Percentiles rank a stretch among this genome's conserved stretches.
Conservation (phyloP, 306 rosid species). For the Fragaria ananassa region DNA sequence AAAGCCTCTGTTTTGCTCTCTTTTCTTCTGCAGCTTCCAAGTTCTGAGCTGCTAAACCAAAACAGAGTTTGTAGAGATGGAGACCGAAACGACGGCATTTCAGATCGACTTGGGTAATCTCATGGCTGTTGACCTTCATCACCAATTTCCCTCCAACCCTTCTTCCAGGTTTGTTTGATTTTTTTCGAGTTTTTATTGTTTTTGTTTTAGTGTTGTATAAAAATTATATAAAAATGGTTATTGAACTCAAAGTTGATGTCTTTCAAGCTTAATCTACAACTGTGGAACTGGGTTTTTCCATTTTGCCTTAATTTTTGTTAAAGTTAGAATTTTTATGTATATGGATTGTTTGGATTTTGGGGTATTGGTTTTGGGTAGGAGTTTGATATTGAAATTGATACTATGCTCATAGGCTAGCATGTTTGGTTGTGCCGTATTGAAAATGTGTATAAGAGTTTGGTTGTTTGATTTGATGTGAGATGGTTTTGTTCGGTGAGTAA, state of each 20-base stretch:
- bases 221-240: not conserved
- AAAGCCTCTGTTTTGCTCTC: not conserved
- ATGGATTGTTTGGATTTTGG: not conserved
- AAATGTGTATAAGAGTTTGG: not conserved
- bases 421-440: not conserved
- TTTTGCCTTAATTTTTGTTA: not conserved
- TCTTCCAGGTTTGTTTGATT: slow-evolving; percentile 38
- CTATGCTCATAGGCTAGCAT: not conserved
- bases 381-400: not conserved
- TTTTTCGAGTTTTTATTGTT: not conserved
- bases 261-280: not conserved
- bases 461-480: not conserved
- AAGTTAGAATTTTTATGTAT: not conserved
- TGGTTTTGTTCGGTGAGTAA: not conserved
- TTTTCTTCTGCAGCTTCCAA: slow-evolving; percentile 13
- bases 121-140: slow-evolving; percentile 56
- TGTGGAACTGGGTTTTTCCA: not conserved
- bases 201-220: not conserved
- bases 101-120: slow-evolving; percentile 77
- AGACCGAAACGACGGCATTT: slow-evolving; percentile 30
- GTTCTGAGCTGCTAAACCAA: not conserved
- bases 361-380: not conserved
- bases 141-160: slow-evolving; percentile 40
- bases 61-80: not conserved
- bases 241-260: not conserved